Evolutionary conservation across 257 asterid species (phyloP), one percentile per base, ranked within the genome.

Genomic region (Salvia splendens): DNA sequence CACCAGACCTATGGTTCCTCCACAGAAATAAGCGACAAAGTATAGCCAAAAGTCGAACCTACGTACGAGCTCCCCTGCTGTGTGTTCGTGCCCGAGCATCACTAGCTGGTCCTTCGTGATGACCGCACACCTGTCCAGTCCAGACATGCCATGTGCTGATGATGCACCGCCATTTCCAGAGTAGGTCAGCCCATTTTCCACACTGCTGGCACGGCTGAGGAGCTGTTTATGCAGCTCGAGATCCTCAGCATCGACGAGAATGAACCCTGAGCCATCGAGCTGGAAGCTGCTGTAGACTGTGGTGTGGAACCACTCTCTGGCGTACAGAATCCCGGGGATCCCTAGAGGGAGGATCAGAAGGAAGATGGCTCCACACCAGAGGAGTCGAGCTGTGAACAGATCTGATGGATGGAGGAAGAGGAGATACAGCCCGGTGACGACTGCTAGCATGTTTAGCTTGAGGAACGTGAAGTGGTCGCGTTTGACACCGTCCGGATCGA

Each of bases 1-100:
- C 43, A 87, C 98, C 4, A 92, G 82, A 59, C 97, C 98, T 48
- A 92, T 76, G 30, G 98, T 92, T 7, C 98, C 97, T 12, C 98
- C 98, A 74, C 91, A 86, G 61, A 92, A 83, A 58, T 92, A 89
- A 2, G 93, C 82, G 42, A 82, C 1, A 59, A 75, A 92, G 64
- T 92, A 87, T 8, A 92, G 70, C 98, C 97, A 92, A 68, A 92
- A 92, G 55, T 92, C 98, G 46, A 87, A 65, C 67, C 96, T 83
- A 0, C 76, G 75, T 11, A 86, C 68, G 35, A 92, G 89, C 81
- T 58, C 66, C 5, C 45, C 40, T 12, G 88, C 88, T 5, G 48
- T 72, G 17, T 92, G 98, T 71, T 92, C 98, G 75, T 86, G 85
- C 50, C 96, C 96, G 8, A 92, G 95, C 84, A 85, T 81, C 14